Base-by-base conservation (phyloP, 208 protist genomes). In the Leishmania gerbilli region DNA sequence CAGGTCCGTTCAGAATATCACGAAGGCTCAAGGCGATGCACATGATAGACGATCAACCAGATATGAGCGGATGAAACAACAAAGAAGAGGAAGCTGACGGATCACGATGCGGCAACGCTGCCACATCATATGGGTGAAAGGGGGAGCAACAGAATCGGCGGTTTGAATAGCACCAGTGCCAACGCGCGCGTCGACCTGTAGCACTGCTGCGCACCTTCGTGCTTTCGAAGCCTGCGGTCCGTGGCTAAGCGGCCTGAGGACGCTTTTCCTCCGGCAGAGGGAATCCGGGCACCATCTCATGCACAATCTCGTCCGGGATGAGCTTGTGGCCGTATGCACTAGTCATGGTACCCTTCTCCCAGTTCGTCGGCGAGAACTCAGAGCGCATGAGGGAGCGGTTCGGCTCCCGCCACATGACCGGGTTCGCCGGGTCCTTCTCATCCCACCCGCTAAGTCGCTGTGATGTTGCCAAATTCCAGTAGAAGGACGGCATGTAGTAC, bases 331-430 rank as follows among this genome's bases (percentile, higher is more conserved):
- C 93, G 75, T 88, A 93, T 21, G 91, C 91, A 85, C 91, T 96
- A 34, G 95, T 97, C 91, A 96, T 92, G 21, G 85, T 92, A 34
- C 95, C 89, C 76, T 93, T 91, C 86, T 97, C 95, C 91, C 91
- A 97, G 81, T 96, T 96, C 4, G 95, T 97, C 4, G 95, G 95
- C 68, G 89, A 93, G 84, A 96, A 96, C 88, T 96, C 92, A 27
- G 93, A 84, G 55, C 95, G 93, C 95, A 97, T 97, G 72, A 96
- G 88, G n/a, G 92, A 89, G 84, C 95, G 88, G 82, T 97, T 97
- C 21, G 95, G 95, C 82, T 97, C 90, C 51, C 88, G 87, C 92
- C 92, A 95, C 93, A 96, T 97, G 79, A 92, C 84, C 21, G 95
- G 95, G 87, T 97, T 97, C 37, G 84, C 84, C 0, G 95, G 95